Evolutionary conservation across 164 flowering plant genomes (phyloP), one percentile per base, ranked within the genome.

Genomic region (Aristolochia fimbriata): DNA sequence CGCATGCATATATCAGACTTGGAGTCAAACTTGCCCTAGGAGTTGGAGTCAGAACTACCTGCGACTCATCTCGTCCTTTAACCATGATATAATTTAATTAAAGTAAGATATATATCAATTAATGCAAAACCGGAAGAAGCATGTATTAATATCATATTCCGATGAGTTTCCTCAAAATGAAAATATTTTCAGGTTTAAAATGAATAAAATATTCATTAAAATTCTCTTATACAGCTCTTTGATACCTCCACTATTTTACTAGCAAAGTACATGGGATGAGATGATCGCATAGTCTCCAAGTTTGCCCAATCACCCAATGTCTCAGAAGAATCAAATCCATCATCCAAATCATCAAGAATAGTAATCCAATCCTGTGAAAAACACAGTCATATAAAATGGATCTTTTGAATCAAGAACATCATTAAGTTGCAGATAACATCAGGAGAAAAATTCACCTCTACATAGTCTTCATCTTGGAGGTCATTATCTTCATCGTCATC

Each of bases 231-330:
- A 37, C 43, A 37, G 43, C 12, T 37, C 43, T 37, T 25, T 64
- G 24, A 52, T 71, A 88, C 96, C 91, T 92, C 91, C 16, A 95
- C 57, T 46, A 92, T 52, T 72, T 69, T 87, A 65, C 76, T 83
- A 47, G 98, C 95, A 72, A 92, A 92, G 73, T 79, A 78, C 83
- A 87, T 78, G 12, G 98, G 98, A 76, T 92, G 98, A 68, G 86
- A 81, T 65, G 84, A 79, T 16, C 91, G 81, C 98, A 92, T 92
- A 5, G 98, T 92, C 55, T 88, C 96, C 74, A 88, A 74, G 55
- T 87, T 87, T 52, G 96, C 95, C 98, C 98, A 88, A 70, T 88
- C 95, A 62, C 87, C 92, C 25, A 80, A 63, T 49, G 77, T 57
- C 61, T 75, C 89, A 78, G 81, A 88, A 63, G 80, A 75, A 58